Percentiles rank a stretch among this genome's conserved stretches.
These are phyloP conservation scores for Coemansia sp. DNA, from an alignment of 192 early-diverging fungal species.

Conservation along the genomic window DNA sequence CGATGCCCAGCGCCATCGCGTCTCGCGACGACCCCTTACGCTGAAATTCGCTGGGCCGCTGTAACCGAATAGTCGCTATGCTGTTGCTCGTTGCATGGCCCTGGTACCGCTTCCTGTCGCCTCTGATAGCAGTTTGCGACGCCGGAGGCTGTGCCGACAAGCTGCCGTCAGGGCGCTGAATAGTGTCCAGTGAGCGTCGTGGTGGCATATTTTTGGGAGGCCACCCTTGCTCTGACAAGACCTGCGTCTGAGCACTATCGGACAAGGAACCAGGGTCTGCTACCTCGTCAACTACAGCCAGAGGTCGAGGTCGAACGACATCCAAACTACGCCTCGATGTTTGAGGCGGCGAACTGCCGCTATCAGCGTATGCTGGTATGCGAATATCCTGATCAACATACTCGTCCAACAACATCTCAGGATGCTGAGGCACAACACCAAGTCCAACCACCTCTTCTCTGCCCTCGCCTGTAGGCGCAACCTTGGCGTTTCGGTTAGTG, in stretches of 20 bases:
- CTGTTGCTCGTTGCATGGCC: constrained; percentile 46
- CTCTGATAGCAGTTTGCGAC: constrained; percentile 9
- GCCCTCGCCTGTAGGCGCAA: constrained; percentile 43
- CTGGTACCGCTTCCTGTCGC: constrained; percentile 20
- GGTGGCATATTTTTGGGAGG: constrained; percentile 30
- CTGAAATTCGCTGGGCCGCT: constrained; percentile 53
- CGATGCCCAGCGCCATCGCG: constrained; percentile 51
- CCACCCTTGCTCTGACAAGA: constrained; percentile 9
- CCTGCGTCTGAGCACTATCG: constrained; percentile 24
- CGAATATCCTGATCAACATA: background rate
- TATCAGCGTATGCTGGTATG: background rate
- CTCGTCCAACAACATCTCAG: constrained; percentile 33
- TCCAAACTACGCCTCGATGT: constrained; percentile 27
- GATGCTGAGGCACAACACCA: constrained; percentile 46
- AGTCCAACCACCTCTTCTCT: constrained; percentile 50
- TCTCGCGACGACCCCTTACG: constrained; percentile 54
- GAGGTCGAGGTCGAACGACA: constrained; percentile 19
- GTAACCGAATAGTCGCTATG: constrained; percentile 57
- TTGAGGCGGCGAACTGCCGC: constrained; percentile 1
- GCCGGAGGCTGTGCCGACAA: constrained; percentile 2
- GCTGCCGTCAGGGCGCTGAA: constrained; percentile 14
- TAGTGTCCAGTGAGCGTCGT: constrained; percentile 44
- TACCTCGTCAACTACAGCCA: constrained; percentile 29
- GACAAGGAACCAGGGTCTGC: constrained; percentile 45
- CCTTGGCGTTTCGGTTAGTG: constrained; percentile 44